phyloP scores from a whole-genome alignment of 1,284 basidiomycete species.

The Agaricales sp. region DNA sequence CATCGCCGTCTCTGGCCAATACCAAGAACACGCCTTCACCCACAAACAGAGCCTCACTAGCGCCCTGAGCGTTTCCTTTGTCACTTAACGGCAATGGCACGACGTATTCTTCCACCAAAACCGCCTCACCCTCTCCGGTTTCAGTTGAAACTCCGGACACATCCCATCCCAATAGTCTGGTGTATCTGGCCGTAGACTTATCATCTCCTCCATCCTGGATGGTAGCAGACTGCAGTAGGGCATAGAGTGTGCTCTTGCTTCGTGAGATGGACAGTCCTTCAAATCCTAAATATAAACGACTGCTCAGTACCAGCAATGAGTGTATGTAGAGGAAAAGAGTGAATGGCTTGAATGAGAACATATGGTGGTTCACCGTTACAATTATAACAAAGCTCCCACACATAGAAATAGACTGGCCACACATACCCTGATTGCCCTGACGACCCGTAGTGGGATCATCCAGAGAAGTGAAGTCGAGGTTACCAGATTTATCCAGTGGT shows the following conservation, averaged over 20 bases:
- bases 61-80: constrained; percentile 40
- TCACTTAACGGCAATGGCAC: constrained; percentile 46
- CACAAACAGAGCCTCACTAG: constrained; percentile 52
- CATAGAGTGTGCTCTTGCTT: constrained; percentile 41
- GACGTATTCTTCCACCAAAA: constrained; percentile 47
- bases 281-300: not conserved
- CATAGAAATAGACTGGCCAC: not conserved
- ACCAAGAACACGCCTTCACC: constrained; percentile 41
- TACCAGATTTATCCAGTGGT: constrained; percentile 27
- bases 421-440: constrained; percentile 25
- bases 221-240: constrained; percentile 52
- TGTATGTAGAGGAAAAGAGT: not conserved
- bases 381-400: not conserved
- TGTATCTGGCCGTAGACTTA: constrained; percentile 36
- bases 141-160: constrained; percentile 24
- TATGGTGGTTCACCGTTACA: not conserved
- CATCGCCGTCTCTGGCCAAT: constrained; percentile 51
- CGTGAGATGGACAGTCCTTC: constrained; percentile 52
- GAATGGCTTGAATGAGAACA: not conserved
- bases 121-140: not conserved
- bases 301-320: not conserved
- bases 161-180: constrained; percentile 48
- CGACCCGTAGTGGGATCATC: constrained; percentile 36
- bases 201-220: constrained; percentile 52
- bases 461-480: constrained; percentile 45